Conservation (phyloP, 495 filamentous ascomycete species). For the Tetracladium setigerum region DNA sequence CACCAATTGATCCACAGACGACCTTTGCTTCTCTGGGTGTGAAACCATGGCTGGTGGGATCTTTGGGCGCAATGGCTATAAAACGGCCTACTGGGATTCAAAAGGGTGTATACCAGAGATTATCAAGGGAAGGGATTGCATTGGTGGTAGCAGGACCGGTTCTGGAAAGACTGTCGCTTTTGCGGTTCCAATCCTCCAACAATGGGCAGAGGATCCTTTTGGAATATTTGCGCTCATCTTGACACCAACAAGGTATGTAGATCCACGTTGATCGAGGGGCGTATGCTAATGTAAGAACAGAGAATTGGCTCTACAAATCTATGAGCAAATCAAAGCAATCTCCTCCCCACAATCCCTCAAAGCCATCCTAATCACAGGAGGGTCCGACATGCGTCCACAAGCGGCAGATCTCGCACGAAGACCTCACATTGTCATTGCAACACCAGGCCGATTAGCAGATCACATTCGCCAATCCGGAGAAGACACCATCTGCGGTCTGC, state of each 20-base stretch:
- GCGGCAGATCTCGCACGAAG: constrained; percentile 71
- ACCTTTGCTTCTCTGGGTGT: constrained; percentile 72
- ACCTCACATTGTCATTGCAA: constrained; percentile 91
- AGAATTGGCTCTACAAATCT: constrained; percentile 92
- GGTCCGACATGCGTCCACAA: constrained; percentile 85
- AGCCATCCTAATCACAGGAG: constrained; percentile 78
- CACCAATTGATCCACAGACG: constrained; percentile 40
- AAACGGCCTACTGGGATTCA: constrained; percentile 87
- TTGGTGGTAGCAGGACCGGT: constrained; percentile 88
- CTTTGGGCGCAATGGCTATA: constrained; percentile 81
- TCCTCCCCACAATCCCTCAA: constrained; percentile 80
- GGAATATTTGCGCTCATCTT: constrained; percentile 86
- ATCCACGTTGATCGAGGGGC: neutral
- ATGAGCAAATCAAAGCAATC: constrained; percentile 90
- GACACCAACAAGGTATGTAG: constrained; percentile 69
- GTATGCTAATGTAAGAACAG: constrained; percentile 27
- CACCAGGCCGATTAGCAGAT: constrained; percentile 87
- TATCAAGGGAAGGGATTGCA: constrained; percentile 82
- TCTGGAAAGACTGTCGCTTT: constrained; percentile 99
- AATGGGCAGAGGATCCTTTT: constrained; percentile 85
- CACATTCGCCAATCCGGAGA: constrained; percentile 85
- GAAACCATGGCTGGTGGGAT: constrained; percentile 81
- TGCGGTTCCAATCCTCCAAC: constrained; percentile 84
- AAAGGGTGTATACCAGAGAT: constrained; percentile 87
- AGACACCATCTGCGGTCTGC: constrained; percentile 77